Percentiles rank a stretch among this genome's conserved stretches.
Conservation (phyloP, 2,329 filamentous ascomycete species). For the Fusarium pseudoanthophilum region DNA sequence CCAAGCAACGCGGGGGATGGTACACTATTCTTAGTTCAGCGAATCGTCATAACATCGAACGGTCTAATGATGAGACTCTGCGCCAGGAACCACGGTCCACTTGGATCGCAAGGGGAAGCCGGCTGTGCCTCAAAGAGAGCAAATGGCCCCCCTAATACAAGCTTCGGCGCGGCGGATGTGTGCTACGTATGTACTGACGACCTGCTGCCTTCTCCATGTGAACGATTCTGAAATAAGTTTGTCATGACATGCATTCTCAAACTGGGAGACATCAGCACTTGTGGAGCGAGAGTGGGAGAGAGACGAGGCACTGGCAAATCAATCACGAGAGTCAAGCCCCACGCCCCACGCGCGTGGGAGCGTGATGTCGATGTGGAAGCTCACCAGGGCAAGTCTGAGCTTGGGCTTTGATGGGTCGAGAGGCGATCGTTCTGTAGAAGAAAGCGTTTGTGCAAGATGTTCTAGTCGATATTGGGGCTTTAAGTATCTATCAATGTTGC, state of each 20-base stretch:
- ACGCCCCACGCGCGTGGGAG: constrained; percentile 46
- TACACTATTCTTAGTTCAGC: constrained; percentile 43
- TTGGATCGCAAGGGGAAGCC: constrained; percentile 17
- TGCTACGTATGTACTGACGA: constrained; percentile 14
- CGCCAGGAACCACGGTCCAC: constrained; percentile 39
- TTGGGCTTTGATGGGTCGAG: constrained; percentile 11
- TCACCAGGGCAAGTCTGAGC: constrained; percentile 37
- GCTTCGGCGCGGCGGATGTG: constrained; percentile 25
- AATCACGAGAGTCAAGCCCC: constrained; percentile 40
- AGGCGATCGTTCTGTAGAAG: neutral
- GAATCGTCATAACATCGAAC: constrained; percentile 38
- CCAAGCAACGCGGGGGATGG: constrained; percentile 40
- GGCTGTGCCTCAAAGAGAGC: constrained; percentile 23
- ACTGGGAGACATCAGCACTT: constrained; percentile 42
- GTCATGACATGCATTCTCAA: constrained; percentile 42
- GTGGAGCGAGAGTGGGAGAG: constrained; percentile 46
- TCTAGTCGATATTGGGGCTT: constrained; percentile 9
- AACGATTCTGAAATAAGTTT: constrained; percentile 45
- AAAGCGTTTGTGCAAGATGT: neutral
- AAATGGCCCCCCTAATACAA: constrained; percentile 24
- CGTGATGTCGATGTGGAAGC: constrained; percentile 29
- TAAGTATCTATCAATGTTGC: constrained; percentile 24
- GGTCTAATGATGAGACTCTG: constrained; percentile 23
- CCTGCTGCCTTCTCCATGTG: constrained; percentile 35
- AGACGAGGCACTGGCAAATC: constrained; percentile 41